Conservation (phyloP, 2,329 filamentous ascomycete genomes). For the Trichoderma polysporum region DNA sequence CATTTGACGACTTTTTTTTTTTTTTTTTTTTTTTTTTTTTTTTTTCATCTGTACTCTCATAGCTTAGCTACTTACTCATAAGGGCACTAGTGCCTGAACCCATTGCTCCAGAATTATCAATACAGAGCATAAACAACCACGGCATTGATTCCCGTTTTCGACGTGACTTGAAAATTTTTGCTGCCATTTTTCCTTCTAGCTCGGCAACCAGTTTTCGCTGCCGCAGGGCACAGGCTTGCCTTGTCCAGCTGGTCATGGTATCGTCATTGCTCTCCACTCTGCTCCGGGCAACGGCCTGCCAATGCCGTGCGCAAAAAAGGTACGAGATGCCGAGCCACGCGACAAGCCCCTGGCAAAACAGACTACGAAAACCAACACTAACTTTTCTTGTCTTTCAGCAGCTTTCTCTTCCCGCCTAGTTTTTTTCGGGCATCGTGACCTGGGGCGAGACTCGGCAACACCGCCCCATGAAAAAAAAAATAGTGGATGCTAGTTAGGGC, state of each 20-base stretch:
- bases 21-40: neutral
- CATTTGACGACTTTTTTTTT: neutral
- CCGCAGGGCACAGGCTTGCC: neutral
- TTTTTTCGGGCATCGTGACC: slow-evolving; percentile 1
- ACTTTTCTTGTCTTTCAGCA: neutral
- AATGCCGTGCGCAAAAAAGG: neutral
- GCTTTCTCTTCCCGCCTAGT: neutral
- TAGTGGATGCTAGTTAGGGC: neutral
- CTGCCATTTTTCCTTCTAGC: neutral
- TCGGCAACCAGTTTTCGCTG: neutral
- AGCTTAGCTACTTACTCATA: neutral
- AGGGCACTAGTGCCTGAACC: neutral
- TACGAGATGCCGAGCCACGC: slow-evolving; percentile 6
- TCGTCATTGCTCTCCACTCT: neutral
- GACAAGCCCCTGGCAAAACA: neutral
- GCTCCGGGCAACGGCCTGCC: neutral
- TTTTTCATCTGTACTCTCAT: neutral
- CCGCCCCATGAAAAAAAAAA: neutral
- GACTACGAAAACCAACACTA: neutral
- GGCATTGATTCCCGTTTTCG: neutral
- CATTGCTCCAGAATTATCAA: neutral
- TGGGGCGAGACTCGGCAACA: neutral
- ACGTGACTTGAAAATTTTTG: neutral
- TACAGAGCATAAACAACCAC: slow-evolving; percentile 8
- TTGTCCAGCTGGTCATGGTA: neutral